Evolutionary conservation across 116 monocot species (phyloP).

Genomic region (Papilionanthe hybrid): DNA sequence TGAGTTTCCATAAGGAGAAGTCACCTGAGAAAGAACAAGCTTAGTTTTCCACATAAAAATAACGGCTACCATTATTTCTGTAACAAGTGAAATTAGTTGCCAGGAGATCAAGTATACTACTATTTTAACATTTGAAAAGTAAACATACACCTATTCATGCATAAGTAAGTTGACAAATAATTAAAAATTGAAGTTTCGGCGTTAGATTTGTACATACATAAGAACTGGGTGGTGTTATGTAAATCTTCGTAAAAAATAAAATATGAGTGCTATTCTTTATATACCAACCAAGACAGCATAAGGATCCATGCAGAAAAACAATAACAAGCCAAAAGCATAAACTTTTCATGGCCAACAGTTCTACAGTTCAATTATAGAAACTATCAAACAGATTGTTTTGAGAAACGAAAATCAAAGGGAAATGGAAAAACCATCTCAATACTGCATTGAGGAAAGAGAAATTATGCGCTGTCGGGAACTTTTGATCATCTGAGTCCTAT

Average conservation of each 20-base stretch:
- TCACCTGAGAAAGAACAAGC: conserved; percentile 36
- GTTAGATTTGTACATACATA: too few relatives aligned
- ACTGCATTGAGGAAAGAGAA: neutral
- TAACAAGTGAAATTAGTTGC: neutral
- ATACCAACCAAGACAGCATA: too few relatives aligned
- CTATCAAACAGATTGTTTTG: neutral
- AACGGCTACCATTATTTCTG: too few relatives aligned
- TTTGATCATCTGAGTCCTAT: neutral
- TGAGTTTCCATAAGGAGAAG: conserved; percentile 59
- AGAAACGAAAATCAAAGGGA: neutral
- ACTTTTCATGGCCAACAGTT: neutral
- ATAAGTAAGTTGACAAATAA: too few relatives aligned
- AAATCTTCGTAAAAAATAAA: too few relatives aligned
- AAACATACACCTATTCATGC: too few relatives aligned
- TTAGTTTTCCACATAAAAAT: neutral
- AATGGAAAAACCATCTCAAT: neutral
- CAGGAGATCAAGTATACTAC: neutral
- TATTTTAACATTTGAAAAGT: too few relatives aligned
- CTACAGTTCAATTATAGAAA: neutral
- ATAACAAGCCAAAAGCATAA: too few relatives aligned
- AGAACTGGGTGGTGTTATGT: too few relatives aligned
- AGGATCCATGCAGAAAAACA: too few relatives aligned
- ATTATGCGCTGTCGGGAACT: neutral
- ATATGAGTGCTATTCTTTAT: too few relatives aligned
- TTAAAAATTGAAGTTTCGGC: too few relatives aligned